phyloP scores from a whole-genome alignment of 2,329 filamentous ascomycete species.

The Fonsecaea nubica region DNA sequence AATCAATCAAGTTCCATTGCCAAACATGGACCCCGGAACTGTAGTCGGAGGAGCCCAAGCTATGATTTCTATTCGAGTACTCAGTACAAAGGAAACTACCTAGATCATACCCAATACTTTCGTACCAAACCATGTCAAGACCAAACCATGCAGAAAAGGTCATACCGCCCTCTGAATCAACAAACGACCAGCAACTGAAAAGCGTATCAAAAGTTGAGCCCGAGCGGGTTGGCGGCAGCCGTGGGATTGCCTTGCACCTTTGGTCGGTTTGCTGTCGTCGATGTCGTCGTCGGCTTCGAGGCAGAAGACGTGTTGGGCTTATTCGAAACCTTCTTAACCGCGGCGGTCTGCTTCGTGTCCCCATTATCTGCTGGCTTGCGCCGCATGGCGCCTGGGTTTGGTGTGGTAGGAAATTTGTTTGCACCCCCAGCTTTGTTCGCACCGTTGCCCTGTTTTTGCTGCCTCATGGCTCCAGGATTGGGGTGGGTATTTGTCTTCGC shows the following conservation, averaged over 20 bases:
- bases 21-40: not conserved
- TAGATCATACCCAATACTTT: not conserved
- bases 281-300: conserved; percentile 3
- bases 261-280: conserved; percentile 19
- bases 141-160: not conserved
- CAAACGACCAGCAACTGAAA: not conserved
- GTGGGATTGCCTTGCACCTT: conserved; percentile 20
- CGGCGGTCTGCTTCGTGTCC: conserved; percentile 26
- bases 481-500: conserved; percentile 19
- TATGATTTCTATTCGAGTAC: not conserved
- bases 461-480: conserved; percentile 32
- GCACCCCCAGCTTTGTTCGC: conserved; percentile 11
- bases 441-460: not conserved
- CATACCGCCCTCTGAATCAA: not conserved
- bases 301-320: conserved; percentile 11
- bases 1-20: conserved; percentile 14
- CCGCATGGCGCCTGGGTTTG: conserved; percentile 36
- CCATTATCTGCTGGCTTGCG: conserved; percentile 22
- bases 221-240: conserved; percentile 36
- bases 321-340: conserved; percentile 17
- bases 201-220: conserved; percentile 24
- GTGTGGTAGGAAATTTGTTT: conserved; percentile 10
- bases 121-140: conserved; percentile 4
- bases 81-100: conserved; percentile 9
- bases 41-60: not conserved